Evolutionary conservation across 2,329 filamentous ascomycete genomes (phyloP), one percentile per base, ranked within the genome.

Genomic region (Colletotrichum eleusines): DNA sequence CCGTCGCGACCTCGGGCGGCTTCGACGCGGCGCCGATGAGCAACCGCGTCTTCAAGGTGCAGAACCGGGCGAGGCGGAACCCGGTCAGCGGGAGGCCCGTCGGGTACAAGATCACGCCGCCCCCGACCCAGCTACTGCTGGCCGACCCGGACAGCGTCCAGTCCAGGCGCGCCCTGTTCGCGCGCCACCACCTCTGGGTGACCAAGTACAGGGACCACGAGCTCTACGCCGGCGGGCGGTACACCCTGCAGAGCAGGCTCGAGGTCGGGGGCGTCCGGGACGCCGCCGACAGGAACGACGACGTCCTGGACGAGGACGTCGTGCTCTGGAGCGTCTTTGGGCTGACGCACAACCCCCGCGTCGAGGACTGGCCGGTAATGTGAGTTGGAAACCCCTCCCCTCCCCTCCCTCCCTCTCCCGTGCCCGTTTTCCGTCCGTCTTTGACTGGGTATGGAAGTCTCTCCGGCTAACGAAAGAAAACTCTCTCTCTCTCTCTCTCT

Each of bases 341-440:
- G 42, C 83, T 89, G 62, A 89, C 88, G 54, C 87, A 89, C 73
- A 84, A 88, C 35, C 86, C 86, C 1, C 80, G 87, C 7, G 82
- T 86, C 50, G 87, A 89, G 73, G 87, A 89, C 74, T 89, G 88
- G 78, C 87, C 87, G 0, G 86, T 89, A 53, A 89, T 89, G 87
- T 87, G 85, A 7, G 84, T 18, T 40, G 5, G 9, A 38, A 1
- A 11, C 35, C 35, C 35, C 35, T 11, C 38, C 38, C 14, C 38
- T 14, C 38, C 14, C 14, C 14, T 16, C 38, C 11, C 38, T 1
- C 14, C 38, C 38, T 40, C 31, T 33, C 7, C 31, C 3, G 7
- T 33, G 7, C 7, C 31, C 7, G n/a, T n/a, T n/a, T n/a, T n/a
- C n/a, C n/a, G n/a, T n/a, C n/a, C n/a, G n/a, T 38, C 35, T 38